These are phyloP conservation scores for Malus asiatica DNA, from an alignment of 306 rosid species.

Conservation along the genomic window DNA sequence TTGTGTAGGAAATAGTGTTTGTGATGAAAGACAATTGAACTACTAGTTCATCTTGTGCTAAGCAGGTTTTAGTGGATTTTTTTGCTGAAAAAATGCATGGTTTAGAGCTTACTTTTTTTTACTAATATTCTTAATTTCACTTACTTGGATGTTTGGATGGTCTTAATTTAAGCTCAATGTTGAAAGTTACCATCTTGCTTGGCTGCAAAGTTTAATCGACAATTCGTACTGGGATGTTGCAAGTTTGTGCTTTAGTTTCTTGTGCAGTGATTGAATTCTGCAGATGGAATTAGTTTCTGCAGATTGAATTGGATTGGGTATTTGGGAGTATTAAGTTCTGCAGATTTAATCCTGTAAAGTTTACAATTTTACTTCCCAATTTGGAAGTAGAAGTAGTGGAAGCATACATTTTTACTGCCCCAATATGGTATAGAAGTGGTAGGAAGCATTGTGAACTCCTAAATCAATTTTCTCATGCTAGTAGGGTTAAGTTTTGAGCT, in stretches of 20 bases:
- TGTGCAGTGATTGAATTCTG: background rate
- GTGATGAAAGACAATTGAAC: background rate
- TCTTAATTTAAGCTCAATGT: background rate
- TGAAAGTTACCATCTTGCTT: background rate
- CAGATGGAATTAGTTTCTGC: background rate
- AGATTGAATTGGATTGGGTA: background rate
- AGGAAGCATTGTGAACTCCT: no score
- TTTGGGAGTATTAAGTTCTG: background rate
- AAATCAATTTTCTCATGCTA: no score
- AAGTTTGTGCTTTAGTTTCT: no score
- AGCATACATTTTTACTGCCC: no score
- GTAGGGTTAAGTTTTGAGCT: no score
- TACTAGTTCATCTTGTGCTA: background rate
- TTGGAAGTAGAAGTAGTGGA: no score
- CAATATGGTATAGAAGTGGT: no score
- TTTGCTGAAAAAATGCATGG: background rate
- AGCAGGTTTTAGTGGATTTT: background rate
- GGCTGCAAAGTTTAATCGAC: background rate
- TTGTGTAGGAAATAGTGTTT: background rate
- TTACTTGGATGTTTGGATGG: background rate
- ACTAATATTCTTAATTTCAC: background rate
- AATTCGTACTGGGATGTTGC: background rate
- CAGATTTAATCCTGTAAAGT: background rate
- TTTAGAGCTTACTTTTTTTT: background rate
- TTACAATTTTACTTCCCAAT: background rate